Conservation (phyloP, 2,329 filamentous ascomycete species). For the Coniochaeta sp. region DNA sequence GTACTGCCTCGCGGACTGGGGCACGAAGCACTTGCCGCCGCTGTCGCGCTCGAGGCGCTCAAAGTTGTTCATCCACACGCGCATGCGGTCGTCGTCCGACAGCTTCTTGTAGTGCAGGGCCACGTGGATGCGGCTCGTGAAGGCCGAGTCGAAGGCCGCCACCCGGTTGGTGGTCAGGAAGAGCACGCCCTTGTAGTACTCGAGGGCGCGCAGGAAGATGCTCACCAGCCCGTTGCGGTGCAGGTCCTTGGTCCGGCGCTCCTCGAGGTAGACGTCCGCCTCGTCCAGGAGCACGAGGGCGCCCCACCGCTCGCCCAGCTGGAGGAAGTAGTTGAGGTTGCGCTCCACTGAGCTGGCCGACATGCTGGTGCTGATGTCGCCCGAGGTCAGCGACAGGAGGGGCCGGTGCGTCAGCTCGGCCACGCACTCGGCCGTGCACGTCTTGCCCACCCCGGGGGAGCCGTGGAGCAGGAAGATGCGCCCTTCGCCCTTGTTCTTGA, state of each 20-base stretch:
- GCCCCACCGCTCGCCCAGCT: constrained; percentile 39
- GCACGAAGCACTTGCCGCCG: constrained; percentile 25
- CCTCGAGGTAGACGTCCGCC: constrained; percentile 52
- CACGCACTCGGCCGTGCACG: constrained; percentile 46
- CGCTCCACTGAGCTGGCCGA: constrained; percentile 27
- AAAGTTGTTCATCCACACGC: constrained; percentile 38
- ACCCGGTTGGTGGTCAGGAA: constrained; percentile 45
- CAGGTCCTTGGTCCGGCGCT: constrained; percentile 34
- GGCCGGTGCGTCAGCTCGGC: constrained; percentile 42
- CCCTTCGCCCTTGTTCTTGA: constrained; percentile 42
- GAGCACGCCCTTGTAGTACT: constrained; percentile 42
- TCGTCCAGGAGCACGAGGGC: constrained; percentile 51
- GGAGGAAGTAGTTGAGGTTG: constrained; percentile 38
- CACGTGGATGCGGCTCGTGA: constrained; percentile 41
- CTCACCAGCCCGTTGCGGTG: constrained; percentile 39
- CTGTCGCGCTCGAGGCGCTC: constrained; percentile 35
- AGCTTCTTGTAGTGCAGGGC: constrained; percentile 37
- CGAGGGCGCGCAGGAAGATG: constrained; percentile 40
- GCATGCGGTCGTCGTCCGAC: constrained; percentile 30
- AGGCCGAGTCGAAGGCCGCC: constrained; percentile 37
- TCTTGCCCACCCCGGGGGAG: constrained; percentile 49
- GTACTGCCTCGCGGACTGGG: constrained; percentile 29
- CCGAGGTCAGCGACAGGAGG: constrained; percentile 41
- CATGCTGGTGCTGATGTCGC: constrained; percentile 34
- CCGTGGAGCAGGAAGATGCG: constrained; percentile 44